Evolutionary conservation across 306 rosid species (phyloP), one percentile per base, ranked within the genome.

Genomic region (Prunus persica): DNA sequence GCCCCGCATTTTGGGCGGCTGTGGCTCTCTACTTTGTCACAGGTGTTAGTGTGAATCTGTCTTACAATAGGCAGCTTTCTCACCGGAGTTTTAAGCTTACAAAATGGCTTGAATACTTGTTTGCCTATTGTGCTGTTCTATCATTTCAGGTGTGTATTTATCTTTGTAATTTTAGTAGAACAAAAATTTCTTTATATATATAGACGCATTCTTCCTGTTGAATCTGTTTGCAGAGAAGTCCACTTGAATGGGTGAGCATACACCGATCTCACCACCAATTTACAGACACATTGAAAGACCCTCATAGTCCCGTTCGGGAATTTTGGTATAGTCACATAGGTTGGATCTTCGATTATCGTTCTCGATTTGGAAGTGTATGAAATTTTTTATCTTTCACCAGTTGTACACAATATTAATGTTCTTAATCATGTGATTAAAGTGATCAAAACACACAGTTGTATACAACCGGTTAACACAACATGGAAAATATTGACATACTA

Each of bases 181-280:
- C 43, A 38, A 38, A 38, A 38, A 9, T 38, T 38, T 38, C 2
- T 38, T 1, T 38, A 38, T 38, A 38, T 6, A 38, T 38, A 38
- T 52, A 56, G 14, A 56, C 28, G 11, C 8, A 22, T 25, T 60
- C 8, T 38, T 16, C 47, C 3, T 18, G 65, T 73, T 56, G 25
- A 20, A 38, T 38, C 9, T 68, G 71, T 11, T 19, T n/a, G 79
- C 60, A 91, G 98, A 93, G 97, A 24, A 93, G 81, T 67, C 97
- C 97, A 27, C 81, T 91, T 49, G 96, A 91, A 71, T 93, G 98
- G 96, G 98, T 93, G 22, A 93, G 96, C 83, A 87, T 95, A 10
- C 96, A 93, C 67, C 86, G 98, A 70, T 87, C 82, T 73, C 97
- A 93, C 43, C 98, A 91, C 82, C 98, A 89, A 62, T 93, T 89